Percentiles rank a stretch among this genome's conserved stretches.
Evolutionary conservation across 2,329 filamentous ascomycete genomes (phyloP).

Genomic region (Myriosclerotinia scirpicola): DNA sequence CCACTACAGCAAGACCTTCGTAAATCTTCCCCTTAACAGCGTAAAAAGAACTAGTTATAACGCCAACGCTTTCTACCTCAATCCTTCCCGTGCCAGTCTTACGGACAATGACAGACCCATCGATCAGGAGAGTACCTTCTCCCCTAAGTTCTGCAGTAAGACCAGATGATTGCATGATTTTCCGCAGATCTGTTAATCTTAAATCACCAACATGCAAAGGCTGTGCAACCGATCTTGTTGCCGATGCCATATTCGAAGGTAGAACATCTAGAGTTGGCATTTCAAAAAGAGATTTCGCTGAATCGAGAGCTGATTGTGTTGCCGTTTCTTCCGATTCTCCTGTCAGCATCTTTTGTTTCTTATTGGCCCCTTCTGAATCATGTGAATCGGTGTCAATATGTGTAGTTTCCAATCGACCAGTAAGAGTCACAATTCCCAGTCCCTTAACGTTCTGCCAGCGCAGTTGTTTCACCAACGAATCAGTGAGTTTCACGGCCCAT

Average conservation of each 20-base stretch:
- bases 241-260: slow-evolving; percentile 62
- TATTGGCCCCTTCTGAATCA: slow-evolving; percentile 45
- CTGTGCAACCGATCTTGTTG: slow-evolving; percentile 74
- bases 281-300: slow-evolving; percentile 26
- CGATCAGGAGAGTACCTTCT: slow-evolving; percentile 87
- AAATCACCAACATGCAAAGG: slow-evolving; percentile 94
- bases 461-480: slow-evolving; percentile 78
- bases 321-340: slow-evolving; percentile 44
- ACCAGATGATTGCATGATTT: slow-evolving; percentile 76
- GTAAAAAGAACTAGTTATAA: slow-evolving; percentile 69
- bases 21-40: slow-evolving; percentile 91
- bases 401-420: slow-evolving; percentile 65
- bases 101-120: slow-evolving; percentile 81
- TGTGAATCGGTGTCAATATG: slow-evolving; percentile 42
- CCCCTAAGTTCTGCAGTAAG: slow-evolving; percentile 91
- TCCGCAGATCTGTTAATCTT: slow-evolving; percentile 80
- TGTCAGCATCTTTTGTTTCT: slow-evolving; percentile 47
- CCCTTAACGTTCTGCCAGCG: slow-evolving; percentile 94
- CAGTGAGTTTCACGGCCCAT: slow-evolving; percentile 90
- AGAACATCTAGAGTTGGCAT: slow-evolving; percentile 48
- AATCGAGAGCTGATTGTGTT: slow-evolving; percentile 29
- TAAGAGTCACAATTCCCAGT: slow-evolving; percentile 88
- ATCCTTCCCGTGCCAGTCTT: slow-evolving; percentile 86
- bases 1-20: slow-evolving; percentile 84
- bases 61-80: slow-evolving; percentile 77